Evolutionary conservation across 371 early-diverging fungal genomes (phyloP).

Genomic region (Actinomortierella ambigua): DNA sequence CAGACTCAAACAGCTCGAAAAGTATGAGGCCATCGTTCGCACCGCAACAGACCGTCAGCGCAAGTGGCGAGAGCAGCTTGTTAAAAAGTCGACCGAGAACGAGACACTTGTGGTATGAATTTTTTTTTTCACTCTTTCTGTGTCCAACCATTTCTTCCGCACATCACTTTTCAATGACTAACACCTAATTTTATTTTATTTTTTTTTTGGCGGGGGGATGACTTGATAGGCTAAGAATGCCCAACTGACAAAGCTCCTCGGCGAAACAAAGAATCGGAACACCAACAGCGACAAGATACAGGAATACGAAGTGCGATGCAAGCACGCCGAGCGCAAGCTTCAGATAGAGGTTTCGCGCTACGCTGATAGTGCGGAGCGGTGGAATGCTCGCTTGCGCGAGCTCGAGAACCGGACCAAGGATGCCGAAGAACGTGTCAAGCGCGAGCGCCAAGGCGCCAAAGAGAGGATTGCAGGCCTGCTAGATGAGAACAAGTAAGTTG

Average conservation of each 20-base stretch:
- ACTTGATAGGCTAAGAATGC: constrained; percentile 15
- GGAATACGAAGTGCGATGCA: constrained; percentile 29
- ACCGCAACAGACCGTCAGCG: constrained; percentile 36
- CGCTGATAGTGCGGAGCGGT: constrained; percentile 28
- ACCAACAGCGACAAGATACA: constrained; percentile 11
- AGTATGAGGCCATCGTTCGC: constrained; percentile 27
- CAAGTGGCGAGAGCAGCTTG: constrained; percentile 32
- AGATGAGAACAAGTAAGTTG: constrained; percentile 28
- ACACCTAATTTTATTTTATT: not conserved
- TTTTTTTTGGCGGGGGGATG: not conserved
- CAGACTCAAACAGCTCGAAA: constrained; percentile 31
- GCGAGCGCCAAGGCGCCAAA: constrained; percentile 40
- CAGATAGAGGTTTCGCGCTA: constrained; percentile 23
- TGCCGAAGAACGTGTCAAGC: constrained; percentile 30
- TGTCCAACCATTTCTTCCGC: not conserved
- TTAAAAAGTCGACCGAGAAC: constrained; percentile 22
- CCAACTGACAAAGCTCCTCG: constrained; percentile 13
- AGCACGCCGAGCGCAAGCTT: constrained; percentile 27
- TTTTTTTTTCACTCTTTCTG: not conserved
- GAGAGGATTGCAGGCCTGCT: constrained; percentile 27
- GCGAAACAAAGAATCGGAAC: constrained; percentile 19
- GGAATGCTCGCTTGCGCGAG: constrained; percentile 41
- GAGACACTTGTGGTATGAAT: constrained; percentile 30
- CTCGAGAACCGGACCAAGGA: constrained; percentile 40
- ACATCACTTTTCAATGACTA: not conserved